Evolutionary conservation across 192 early-diverging fungal genomes (phyloP), one percentile per base, ranked within the genome.

Genomic region (Umbelopsis sp.): DNA sequence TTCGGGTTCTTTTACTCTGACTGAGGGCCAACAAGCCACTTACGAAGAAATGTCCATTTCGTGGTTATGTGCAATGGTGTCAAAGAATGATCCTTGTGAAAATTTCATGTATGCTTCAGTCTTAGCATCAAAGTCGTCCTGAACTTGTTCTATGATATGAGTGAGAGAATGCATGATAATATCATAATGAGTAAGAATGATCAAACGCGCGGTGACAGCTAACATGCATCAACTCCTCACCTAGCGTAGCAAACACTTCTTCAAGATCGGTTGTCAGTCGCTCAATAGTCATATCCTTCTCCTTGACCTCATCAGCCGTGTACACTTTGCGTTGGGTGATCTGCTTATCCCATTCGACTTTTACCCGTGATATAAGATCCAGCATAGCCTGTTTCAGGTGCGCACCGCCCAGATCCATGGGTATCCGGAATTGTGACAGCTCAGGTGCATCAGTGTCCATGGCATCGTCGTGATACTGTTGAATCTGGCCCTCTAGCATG

Each of bases 261-360:
- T 46, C 69, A 0, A 82, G 69, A 22, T 77, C 68, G 18, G 66
- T 44, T 45, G 78, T 66, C 16, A 89, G 83, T 71, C 73, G 68
- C 3, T 67, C 72, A 25, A 91, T 86, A 12, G 76, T 82, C 50
- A 58, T 20, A 46, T 85, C 81, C 55, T 87, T 90, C 53, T 80
- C 74, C 13, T 68, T 73, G 47, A 85, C 68, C 51, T 87, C 84
- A 15, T 72, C 52, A 30, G 66, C 71, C 53, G 73, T 74, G 46
- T 70, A 74, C 46, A 69, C 55, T 45, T 67, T 23, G n/a, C 33
- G 27, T 52, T 61, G 49, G 30, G 37, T 49, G 18, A 67, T 49
- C 76, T 77, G 71, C 75, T 68, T 1, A 53, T 45, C 35, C 78
- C 78, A 79, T 37, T 79, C 78, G 66, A 75, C 70, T 46, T 75